A percentile compares a stretch with the other conserved stretches of the same genome.
Conservation (phyloP, 2,329 filamentous ascomycete genomes). For the Metarhizium robertsii region DNA sequence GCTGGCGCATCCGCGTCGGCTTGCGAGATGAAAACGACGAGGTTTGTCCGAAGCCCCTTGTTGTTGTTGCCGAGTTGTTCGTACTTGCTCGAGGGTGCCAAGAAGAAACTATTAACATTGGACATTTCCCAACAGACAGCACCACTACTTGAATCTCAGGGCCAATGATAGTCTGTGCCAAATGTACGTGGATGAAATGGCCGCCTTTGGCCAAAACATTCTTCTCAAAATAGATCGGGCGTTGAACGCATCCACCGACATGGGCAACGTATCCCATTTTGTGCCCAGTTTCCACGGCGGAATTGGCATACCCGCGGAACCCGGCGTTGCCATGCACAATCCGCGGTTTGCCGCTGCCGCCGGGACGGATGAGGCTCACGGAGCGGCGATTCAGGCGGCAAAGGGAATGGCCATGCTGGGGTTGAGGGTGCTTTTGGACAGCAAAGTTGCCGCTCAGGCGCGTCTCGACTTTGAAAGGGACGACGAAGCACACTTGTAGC, state of each 20-base stretch:
- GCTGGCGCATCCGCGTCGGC: neutral
- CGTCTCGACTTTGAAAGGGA: neutral
- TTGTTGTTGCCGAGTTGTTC: no score
- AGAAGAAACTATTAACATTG: no score
- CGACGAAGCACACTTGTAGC: neutral
- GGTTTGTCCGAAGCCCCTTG: neutral
- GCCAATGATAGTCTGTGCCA: conserved; percentile 16
- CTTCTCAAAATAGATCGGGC: conserved; percentile 7
- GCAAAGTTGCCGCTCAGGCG: conserved; percentile 10
- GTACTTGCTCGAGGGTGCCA: no score
- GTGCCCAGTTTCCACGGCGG: conserved; percentile 35
- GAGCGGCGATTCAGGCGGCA: conserved; percentile 10
- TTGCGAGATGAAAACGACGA: neutral
- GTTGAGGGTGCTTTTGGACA: conserved; percentile 20
- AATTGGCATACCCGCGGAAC: conserved; percentile 28
- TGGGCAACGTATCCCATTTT: conserved; percentile 37
- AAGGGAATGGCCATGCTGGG: conserved; percentile 28
- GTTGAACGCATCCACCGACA: conserved; percentile 31
- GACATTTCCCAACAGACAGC: neutral
- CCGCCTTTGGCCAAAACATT: neutral
- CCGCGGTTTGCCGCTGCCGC: conserved; percentile 32
- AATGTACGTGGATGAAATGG: conserved; percentile 10
- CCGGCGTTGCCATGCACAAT: conserved; percentile 21
- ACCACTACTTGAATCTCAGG: neutral
- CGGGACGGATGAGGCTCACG: conserved; percentile 23